Conservation (phyloP, 2,329 filamentous ascomycete species). For the Cladophialophora carrionii region DNA sequence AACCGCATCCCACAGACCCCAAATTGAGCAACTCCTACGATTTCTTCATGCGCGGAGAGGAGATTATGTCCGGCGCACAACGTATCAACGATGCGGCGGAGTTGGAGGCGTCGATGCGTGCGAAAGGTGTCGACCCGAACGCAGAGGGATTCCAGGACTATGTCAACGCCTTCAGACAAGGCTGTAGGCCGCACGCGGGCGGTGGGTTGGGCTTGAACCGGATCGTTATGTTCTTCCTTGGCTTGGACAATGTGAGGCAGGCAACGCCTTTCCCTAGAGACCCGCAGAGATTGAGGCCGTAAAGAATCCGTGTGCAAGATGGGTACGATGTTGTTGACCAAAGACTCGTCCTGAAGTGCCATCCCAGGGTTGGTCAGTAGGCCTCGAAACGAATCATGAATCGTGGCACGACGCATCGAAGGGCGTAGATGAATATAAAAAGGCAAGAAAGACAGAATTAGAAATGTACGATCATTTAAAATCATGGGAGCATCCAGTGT, state of each 20-base stretch:
- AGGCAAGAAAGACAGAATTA: not conserved
- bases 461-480: not conserved
- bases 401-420: not conserved
- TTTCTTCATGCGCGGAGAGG: constrained; percentile 72
- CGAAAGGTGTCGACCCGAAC: constrained; percentile 63
- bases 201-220: constrained; percentile 68
- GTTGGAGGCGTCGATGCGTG: constrained; percentile 61
- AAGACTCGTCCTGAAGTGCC: not conserved
- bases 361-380: not conserved
- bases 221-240: constrained; percentile 69
- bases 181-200: constrained; percentile 66
- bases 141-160: constrained; percentile 66
- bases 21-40: constrained; percentile 70
- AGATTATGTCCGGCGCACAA: constrained; percentile 69
- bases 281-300: constrained; percentile 57
- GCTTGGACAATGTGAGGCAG: constrained; percentile 65
- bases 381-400: not conserved
- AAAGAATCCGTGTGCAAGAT: not conserved
- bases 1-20: constrained; percentile 70
- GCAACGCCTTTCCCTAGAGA: constrained; percentile 67
- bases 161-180: constrained; percentile 65
- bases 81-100: constrained; percentile 66
- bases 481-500: not conserved
- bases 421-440: not conserved
- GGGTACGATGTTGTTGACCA: not conserved